Evolutionary conservation across 2,329 filamentous ascomycete genomes (phyloP).

Genomic region (Eutypa lata): DNA sequence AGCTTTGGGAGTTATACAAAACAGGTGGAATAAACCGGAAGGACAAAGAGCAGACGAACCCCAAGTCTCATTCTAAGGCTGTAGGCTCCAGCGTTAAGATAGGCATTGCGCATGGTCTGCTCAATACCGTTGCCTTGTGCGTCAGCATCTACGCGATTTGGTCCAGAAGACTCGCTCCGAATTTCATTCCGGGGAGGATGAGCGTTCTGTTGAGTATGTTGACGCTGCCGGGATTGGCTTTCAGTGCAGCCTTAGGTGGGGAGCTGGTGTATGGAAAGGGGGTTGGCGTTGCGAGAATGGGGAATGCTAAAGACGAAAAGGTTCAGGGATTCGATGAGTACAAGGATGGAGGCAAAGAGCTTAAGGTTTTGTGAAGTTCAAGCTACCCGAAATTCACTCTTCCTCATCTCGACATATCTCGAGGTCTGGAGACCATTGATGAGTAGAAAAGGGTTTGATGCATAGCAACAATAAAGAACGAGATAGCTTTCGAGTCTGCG

Average conservation of each 20-base stretch:
- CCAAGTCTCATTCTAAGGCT: background rate
- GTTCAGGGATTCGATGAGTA: background rate
- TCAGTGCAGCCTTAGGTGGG: background rate
- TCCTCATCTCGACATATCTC: too few species aligned
- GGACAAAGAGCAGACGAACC: constrained; percentile 2
- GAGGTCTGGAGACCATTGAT: too few species aligned
- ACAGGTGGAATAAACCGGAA: background rate
- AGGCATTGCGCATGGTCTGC: background rate
- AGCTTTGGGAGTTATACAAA: constrained; percentile 1
- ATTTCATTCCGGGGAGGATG: background rate
- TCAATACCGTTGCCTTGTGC: background rate
- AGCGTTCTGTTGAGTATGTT: background rate
- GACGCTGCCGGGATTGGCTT: background rate
- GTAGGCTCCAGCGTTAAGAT: background rate
- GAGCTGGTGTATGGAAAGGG: constrained; percentile 1
- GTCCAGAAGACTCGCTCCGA: background rate
- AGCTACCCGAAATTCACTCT: too few species aligned
- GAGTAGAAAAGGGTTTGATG: too few species aligned
- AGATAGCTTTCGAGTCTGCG: too few species aligned
- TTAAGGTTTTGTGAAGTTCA: too few species aligned
- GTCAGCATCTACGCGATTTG: background rate
- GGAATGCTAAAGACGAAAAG: constrained; percentile 1
- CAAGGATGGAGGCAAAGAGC: background rate
- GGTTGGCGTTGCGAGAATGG: background rate
- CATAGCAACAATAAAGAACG: too few species aligned